These are phyloP conservation scores for Schizonepeta tenuifolia DNA, from an alignment of 257 asterid genomes.

Conservation along the genomic window DNA sequence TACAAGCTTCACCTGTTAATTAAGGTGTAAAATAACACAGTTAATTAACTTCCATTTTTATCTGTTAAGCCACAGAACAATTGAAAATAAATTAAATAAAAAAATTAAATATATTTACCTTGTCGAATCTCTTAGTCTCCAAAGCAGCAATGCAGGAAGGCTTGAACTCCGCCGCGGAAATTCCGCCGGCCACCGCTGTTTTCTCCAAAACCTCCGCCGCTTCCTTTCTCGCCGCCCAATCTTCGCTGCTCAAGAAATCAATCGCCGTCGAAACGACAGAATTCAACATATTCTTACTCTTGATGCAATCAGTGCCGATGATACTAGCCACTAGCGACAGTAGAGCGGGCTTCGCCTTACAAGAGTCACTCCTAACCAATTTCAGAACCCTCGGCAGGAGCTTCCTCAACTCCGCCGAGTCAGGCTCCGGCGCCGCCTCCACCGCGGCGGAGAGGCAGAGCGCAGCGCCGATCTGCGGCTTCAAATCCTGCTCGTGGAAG, in stretches of 20 bases:
- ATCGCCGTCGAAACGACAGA: conserved; percentile 50
- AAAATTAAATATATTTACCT: conserved; percentile 47
- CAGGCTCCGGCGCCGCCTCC: conserved; percentile 74
- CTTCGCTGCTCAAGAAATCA: conserved; percentile 68
- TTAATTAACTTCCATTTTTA: background rate
- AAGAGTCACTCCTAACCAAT: conserved; percentile 57
- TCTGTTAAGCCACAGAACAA: background rate
- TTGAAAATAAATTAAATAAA: background rate
- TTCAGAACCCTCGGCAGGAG: conserved; percentile 62
- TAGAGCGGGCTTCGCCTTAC: conserved; percentile 70
- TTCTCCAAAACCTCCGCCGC: conserved; percentile 82
- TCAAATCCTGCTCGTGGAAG: conserved; percentile 77
- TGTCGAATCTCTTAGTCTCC: conserved; percentile 74
- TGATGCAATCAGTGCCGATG: conserved; percentile 56
- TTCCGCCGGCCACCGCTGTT: conserved; percentile 52
- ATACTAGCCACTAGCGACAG: conserved; percentile 58
- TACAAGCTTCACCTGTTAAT: conserved; percentile 70
- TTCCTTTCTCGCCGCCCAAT: conserved; percentile 84
- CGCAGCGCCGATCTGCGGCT: conserved; percentile 78
- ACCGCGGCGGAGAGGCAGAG: conserved; percentile 82
- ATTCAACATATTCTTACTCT: conserved; percentile 42
- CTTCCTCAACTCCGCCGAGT: conserved; percentile 59
- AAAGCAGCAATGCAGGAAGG: conserved; percentile 56
- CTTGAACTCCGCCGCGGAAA: conserved; percentile 50
- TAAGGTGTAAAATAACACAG: background rate